Evolutionary conservation across 2,329 filamentous ascomycete species (phyloP), one percentile per base, ranked within the genome.

Genomic region (Diplocarpon mali): DNA sequence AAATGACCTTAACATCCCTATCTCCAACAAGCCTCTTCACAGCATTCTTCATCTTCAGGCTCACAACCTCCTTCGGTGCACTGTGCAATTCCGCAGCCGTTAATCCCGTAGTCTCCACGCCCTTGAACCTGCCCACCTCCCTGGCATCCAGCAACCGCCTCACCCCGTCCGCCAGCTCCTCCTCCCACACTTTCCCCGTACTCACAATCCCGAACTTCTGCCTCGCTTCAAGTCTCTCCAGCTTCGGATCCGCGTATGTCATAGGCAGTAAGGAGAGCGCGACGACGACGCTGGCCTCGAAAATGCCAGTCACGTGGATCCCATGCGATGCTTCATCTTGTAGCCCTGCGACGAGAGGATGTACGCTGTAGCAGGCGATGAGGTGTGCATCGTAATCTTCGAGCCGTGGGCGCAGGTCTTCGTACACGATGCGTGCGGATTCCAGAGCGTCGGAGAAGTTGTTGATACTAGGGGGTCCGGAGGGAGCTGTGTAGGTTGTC

Each of bases 281-380:
- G 7, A 61, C 54, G 5, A 79, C 67, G 12, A 95, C 70, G 57
- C 82, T 86, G 1, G 87, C 83, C 64, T 95, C 89, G 58, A 95
- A 92, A 45, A 96, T 95, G 5, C 90, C 89, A 0, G 77, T 80
- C 5, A 87, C 80, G 29, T 77, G 73, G 29, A 63, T 67, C 74
- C 48, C 40, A n/a, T 50, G 42, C n/a, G 48, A 35, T 10, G 55
- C 42, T 28, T 45, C 50, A 11, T 58, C 44, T 67, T 70, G 70
- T 10, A 94, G 66, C 39, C 71, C 63, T 0, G 69, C 62, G 0
- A 94, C 85, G 0, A 95, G 72, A 0, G 83, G 79, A 59, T 95
- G 88, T 1, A 83, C 78, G 48, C 85, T 92, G 67, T 86, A 96
- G 66, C 90, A 95, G 15, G 88, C 88, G 2, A 95, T 74, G 0